Evolutionary conservation across 2,329 filamentous ascomycete genomes (phyloP).

Genomic region (Colletotrichum godetiae): DNA sequence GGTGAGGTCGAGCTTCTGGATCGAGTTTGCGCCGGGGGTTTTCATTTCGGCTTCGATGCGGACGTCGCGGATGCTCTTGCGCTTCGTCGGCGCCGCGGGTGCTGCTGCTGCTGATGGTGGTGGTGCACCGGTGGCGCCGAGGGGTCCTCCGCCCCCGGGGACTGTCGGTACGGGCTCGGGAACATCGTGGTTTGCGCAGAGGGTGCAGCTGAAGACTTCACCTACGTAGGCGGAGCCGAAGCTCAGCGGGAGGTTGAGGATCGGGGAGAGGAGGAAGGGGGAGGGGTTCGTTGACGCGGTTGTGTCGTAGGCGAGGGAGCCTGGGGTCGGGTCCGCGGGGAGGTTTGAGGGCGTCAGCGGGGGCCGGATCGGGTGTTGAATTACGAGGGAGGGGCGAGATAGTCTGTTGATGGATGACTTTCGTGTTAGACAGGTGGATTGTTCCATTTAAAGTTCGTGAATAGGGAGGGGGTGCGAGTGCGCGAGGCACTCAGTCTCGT

Average conservation of each 20-base stretch:
- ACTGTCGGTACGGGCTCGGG: slow-evolving; percentile 37
- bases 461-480: neutral
- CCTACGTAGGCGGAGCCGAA: slow-evolving; percentile 97
- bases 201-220: slow-evolving; percentile 92
- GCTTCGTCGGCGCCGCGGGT: slow-evolving; percentile 21
- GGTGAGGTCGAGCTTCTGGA: slow-evolving; percentile 75
- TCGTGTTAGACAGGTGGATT: neutral
- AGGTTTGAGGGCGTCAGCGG: slow-evolving; percentile 53
- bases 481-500: neutral
- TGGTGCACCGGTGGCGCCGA: neutral
- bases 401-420: slow-evolving; percentile 65
- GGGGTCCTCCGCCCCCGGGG: slow-evolving; percentile 1
- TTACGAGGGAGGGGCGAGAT: slow-evolving; percentile 81
- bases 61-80: slow-evolving; percentile 76
- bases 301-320: slow-evolving; percentile 78
- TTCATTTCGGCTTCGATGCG: slow-evolving; percentile 94
- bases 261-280: slow-evolving; percentile 69
- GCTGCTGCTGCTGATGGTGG: neutral
- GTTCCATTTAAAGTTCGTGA: neutral
- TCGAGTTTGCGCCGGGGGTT: slow-evolving; percentile 73
- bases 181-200: slow-evolving; percentile 94
- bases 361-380: slow-evolving; percentile 72
- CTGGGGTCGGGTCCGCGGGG: slow-evolving; percentile 64
- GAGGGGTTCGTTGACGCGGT: slow-evolving; percentile 56
- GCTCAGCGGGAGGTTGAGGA: slow-evolving; percentile 86